Evolutionary conservation across 2,329 filamentous ascomycete species (phyloP), one percentile per base, ranked within the genome.

Genomic region (Escovopsis sp.): DNA sequence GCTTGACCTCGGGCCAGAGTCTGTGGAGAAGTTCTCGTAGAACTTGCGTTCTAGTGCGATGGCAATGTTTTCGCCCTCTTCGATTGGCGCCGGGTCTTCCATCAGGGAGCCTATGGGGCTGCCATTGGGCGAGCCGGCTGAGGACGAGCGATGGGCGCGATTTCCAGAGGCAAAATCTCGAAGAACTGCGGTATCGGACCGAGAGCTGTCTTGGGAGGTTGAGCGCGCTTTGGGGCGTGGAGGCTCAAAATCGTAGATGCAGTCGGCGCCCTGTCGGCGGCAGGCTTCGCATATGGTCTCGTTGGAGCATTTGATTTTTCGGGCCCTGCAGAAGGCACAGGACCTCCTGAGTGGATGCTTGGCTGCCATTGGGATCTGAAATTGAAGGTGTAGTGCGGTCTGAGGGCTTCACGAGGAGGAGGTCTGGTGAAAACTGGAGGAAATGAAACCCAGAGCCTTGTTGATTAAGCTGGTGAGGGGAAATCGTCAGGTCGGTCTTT

Each of bases 231-330:
- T 61, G 36, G 52, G 45, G 19, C 58, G 53, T 6, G 53, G 48
- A 6, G 57, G 52, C 41, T 62, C 59, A 43, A 60, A 61, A 47
- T 61, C 59, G 51, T 61, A 61, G 48, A 62, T 61, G 47, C 59
- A 61, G 47, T 62, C 58, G 39, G 55, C 57, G 9, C 56, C 58
- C 42, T 61, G 59, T 34, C 56, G 53, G 35, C 58, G 56, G 38
- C 59, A 61, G 26, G 59, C 59, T 43, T 61, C 56, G 51, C 59
- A 62, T 33, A 61, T 62, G 26, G 55, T 55, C 38, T 59, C 59
- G 47, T 61, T 61, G 42, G 57, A 61, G 46, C 59, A 62, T 42
- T 61, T 62, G 50, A 62, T 61, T 49, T 62, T 62, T 12, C 59
- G 52, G 26, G 59, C 58, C n/a, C 59, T 55, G 48, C 59, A 62